phyloP scores from a whole-genome alignment of 176 grass and related monocot species.

The Bolboschoenus planiculmis region DNA sequence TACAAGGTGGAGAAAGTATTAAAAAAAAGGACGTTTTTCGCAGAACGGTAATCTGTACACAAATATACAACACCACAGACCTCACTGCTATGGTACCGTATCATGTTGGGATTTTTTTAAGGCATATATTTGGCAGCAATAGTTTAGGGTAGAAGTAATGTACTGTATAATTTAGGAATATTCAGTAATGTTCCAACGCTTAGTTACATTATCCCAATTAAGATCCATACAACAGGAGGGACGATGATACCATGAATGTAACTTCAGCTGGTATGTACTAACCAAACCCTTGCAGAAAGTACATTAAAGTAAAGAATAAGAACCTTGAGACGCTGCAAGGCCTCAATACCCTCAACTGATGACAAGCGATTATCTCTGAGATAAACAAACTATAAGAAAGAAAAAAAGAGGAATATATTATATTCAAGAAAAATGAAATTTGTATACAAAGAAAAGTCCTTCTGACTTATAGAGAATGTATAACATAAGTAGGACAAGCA shows the following conservation, averaged over 20 bases:
- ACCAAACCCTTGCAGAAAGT: background rate
- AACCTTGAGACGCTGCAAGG: constrained; percentile 89
- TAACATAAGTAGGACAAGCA: constrained; percentile 13
- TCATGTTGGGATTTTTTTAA: background rate
- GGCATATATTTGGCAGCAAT: background rate
- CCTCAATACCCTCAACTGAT: constrained; percentile 82
- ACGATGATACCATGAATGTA: background rate
- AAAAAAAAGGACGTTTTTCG: background rate
- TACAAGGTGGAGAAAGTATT: constrained; percentile 20
- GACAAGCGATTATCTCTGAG: constrained; percentile 90
- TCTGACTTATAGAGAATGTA: constrained; percentile 12
- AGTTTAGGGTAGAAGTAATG: background rate
- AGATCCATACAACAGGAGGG: background rate
- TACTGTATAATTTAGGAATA: background rate
- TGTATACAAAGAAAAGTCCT: background rate
- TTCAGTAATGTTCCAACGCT: background rate
- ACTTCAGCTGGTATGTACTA: background rate
- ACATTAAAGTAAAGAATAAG: constrained; percentile 5
- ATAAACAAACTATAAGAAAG: constrained; percentile 84
- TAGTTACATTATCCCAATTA: background rate
- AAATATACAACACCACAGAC: background rate
- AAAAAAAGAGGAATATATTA: constrained; percentile 4
- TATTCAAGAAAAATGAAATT: background rate
- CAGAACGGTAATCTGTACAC: background rate
- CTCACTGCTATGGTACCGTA: background rate